Conservation (phyloP, 164 flowering plant species). For the Brasenia schreberi region DNA sequence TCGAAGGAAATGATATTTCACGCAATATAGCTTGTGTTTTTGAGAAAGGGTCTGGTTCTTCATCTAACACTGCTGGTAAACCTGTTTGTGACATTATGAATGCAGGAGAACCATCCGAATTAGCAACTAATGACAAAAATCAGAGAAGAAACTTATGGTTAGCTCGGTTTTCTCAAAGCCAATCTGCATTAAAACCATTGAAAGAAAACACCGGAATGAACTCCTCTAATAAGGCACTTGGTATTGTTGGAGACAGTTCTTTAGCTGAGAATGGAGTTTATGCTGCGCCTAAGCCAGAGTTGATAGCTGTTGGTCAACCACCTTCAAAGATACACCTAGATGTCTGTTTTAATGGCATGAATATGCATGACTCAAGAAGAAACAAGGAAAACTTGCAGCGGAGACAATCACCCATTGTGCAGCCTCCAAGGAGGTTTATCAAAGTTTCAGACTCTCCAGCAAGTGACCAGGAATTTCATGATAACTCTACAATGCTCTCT, state of each 20-base stretch:
- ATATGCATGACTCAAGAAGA: neutral
- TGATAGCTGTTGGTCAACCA: conserved; percentile 9
- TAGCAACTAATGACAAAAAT: conserved; percentile 9
- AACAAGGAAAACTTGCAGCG: neutral
- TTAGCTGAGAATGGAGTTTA: conserved; percentile 7
- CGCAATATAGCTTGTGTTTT: conserved; percentile 7
- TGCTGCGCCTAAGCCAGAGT: conserved; percentile 11
- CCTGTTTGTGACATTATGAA: conserved; percentile 1
- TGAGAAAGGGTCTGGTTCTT: conserved; percentile 14
- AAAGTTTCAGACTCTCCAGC: neutral
- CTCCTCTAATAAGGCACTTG: neutral
- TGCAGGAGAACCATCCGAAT: conserved; percentile 8
- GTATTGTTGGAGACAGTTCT: neutral
- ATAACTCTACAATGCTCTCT: conserved; percentile 47
- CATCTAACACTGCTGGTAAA: conserved; percentile 18
- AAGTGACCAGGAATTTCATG: neutral
- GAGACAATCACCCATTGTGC: neutral
- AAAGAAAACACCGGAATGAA: neutral
- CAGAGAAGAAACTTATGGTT: conserved; percentile 49
- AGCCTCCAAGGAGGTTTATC: neutral
- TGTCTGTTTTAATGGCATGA: neutral
- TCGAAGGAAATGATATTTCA: conserved; percentile 14
- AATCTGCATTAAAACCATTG: conserved; percentile 11
- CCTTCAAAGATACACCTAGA: conserved; percentile 11
- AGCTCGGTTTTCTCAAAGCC: conserved; percentile 40